Conservation (phyloP, 805 yeast genomes). For the Barnettozyma sucrosica region DNA sequence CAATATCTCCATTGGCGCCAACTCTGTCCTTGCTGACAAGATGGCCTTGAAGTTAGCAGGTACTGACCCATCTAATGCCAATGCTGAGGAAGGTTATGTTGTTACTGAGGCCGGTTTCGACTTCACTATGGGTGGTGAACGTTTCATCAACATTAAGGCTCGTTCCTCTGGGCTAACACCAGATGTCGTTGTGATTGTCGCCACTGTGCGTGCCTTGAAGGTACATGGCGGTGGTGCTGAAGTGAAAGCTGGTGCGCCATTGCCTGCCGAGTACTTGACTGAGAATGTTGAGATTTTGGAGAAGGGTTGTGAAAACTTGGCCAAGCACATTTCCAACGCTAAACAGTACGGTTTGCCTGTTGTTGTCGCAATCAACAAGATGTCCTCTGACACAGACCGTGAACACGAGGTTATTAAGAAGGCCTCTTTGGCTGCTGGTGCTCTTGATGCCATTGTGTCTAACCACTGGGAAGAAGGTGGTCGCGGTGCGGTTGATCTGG, state of each 20-base stretch:
- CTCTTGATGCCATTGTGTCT: conserved; percentile 81
- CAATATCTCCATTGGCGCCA: conserved; percentile 94
- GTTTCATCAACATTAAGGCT: conserved; percentile 93
- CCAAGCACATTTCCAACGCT: conserved; percentile 85
- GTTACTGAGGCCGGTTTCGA: conserved; percentile 98
- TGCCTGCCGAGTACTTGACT: conserved; percentile 73
- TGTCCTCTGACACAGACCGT: conserved; percentile 72
- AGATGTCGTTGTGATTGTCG: conserved; percentile 88
- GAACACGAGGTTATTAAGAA: conserved; percentile 77
- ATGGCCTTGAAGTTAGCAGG: conserved; percentile 90
- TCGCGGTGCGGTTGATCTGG: conserved; percentile 77
- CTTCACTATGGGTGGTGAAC: conserved; percentile 98
- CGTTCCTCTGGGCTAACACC: conserved; percentile 85
- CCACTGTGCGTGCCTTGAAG: conserved; percentile 94
- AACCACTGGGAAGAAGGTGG: conserved; percentile 98
- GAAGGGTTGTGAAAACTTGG: conserved; percentile 80
- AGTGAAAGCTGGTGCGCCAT: conserved; percentile 86
- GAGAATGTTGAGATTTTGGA: conserved; percentile 77
- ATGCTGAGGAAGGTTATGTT: conserved; percentile 68
- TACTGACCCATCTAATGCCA: conserved; percentile 33
- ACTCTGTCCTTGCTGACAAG: conserved; percentile 88
- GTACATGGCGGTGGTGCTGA: conserved; percentile 97
- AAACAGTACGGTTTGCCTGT: conserved; percentile 84
- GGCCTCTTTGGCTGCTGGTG: conserved; percentile 88
- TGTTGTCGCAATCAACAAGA: conserved; percentile 88